These are phyloP conservation scores for Lecanoromycetidae sp. DNA, from an alignment of 2,329 filamentous ascomycete genomes.

Conservation along the genomic window DNA sequence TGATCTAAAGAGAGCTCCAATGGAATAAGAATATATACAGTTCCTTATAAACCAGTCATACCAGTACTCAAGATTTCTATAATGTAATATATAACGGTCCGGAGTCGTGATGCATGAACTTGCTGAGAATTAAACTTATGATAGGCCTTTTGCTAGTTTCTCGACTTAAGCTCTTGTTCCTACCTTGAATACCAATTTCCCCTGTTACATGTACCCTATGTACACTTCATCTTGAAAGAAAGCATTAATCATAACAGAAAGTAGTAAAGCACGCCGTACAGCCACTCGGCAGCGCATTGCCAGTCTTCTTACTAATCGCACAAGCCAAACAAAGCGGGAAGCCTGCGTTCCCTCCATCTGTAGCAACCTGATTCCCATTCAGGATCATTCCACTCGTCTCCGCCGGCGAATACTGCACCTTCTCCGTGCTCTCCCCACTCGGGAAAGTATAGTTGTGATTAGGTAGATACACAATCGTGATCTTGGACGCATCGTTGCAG, in stretches of 20 bases:
- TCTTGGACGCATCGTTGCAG: conserved; percentile 33
- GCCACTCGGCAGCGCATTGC: conserved; percentile 12
- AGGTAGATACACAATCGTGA: conserved; percentile 33
- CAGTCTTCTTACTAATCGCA: conserved; percentile 17
- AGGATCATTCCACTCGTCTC: conserved; percentile 17
- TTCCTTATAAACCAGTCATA: too few species aligned
- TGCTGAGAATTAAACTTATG: neutral
- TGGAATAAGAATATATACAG: too few species aligned
- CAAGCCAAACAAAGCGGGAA: conserved; percentile 19
- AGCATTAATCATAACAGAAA: conserved; percentile 10
- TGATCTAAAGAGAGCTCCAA: too few species aligned
- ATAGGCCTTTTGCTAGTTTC: too few species aligned
- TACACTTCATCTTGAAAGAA: too few species aligned
- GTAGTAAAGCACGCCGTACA: conserved; percentile 16
- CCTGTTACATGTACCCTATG: too few species aligned
- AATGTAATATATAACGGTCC: too few species aligned
- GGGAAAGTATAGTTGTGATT: conserved; percentile 30
- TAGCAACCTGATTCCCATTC: conserved; percentile 18
- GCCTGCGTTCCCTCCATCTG: conserved; percentile 5
- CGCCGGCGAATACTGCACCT: conserved; percentile 7
- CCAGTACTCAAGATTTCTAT: too few species aligned
- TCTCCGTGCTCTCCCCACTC: conserved; percentile 6
- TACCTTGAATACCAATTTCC: too few species aligned
- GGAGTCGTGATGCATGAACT: neutral
- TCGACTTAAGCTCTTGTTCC: too few species aligned